phyloP scores from a whole-genome alignment of 495 filamentous ascomycete species.

The Lophium mytilinum region DNA sequence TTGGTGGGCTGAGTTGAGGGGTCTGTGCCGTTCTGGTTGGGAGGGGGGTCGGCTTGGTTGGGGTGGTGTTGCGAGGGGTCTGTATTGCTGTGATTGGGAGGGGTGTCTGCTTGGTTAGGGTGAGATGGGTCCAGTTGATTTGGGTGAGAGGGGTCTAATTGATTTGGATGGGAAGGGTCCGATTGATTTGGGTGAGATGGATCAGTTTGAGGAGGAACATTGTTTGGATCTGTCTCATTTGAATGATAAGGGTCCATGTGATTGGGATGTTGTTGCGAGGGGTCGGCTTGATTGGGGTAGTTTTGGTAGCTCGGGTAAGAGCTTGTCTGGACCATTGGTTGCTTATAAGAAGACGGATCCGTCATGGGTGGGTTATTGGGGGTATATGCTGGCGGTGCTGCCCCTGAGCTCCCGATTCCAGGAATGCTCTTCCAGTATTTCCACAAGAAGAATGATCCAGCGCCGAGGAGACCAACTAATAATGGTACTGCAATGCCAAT shows the following conservation, averaged over 20 bases:
- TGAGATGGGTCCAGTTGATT: slow-evolving; percentile 8
- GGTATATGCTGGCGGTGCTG: neutral
- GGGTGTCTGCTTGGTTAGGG: slow-evolving; percentile 13
- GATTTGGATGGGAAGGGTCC: slow-evolving; percentile 10
- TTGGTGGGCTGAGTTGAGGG: neutral
- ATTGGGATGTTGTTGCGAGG: slow-evolving; percentile 3
- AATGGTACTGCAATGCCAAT: slow-evolving; percentile 13
- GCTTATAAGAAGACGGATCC: slow-evolving; percentile 3
- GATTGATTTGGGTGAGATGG: slow-evolving; percentile 6
- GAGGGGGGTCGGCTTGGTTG: slow-evolving; percentile 1
- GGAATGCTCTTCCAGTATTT: slow-evolving; percentile 13
- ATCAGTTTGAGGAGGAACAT: slow-evolving; percentile 3
- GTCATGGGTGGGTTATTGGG: neutral
- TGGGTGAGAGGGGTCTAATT: slow-evolving; percentile 9
- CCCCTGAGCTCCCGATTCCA: neutral
- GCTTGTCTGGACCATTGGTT: slow-evolving; percentile 1
- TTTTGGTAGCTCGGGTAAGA: neutral
- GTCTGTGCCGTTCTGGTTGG: neutral
- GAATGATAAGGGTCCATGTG: neutral
- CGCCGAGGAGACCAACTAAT: neutral
- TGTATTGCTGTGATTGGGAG: neutral
- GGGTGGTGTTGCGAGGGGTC: slow-evolving; percentile 4
- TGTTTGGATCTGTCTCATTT: neutral
- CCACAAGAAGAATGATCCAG: slow-evolving; percentile 8
- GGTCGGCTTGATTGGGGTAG: slow-evolving; percentile 5